A percentile compares a stretch with the other conserved stretches of the same genome.
phyloP scores from a whole-genome alignment of 768 basidiomycete genomes.

The Rhizopogon sp. region DNA sequence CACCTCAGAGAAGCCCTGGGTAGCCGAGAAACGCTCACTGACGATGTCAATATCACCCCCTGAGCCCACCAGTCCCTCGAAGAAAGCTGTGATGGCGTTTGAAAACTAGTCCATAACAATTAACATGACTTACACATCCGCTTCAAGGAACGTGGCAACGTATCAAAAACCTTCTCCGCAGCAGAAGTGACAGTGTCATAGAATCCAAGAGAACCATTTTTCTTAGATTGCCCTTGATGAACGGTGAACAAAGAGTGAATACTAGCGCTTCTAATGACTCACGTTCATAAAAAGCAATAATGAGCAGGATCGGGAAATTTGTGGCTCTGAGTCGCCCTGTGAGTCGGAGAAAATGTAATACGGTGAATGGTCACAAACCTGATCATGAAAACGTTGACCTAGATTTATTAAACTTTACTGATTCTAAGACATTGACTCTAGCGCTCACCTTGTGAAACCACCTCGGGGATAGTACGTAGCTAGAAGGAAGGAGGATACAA shows the following conservation, averaged over 20 bases:
- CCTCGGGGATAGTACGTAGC: slow-evolving; percentile 81
- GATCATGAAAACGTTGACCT: slow-evolving; percentile 89
- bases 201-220: slow-evolving; percentile 56
- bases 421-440: slow-evolving; percentile 1
- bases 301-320: slow-evolving; percentile 77
- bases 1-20: background rate
- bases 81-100: slow-evolving; percentile 45
- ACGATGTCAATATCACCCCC: slow-evolving; percentile 74
- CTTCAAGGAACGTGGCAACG: slow-evolving; percentile 70
- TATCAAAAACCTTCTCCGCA: slow-evolving; percentile 67
- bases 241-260: background rate
- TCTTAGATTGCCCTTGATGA: slow-evolving; percentile 53
- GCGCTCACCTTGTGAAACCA: slow-evolving; percentile 92
- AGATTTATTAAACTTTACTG: slow-evolving; percentile 11
- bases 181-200: slow-evolving; percentile 67
- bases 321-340: slow-evolving; percentile 46
- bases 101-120: background rate
- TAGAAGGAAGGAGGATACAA: slow-evolving; percentile 80
- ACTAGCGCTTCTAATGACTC: slow-evolving; percentile 2
- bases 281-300: slow-evolving; percentile 83
- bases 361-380: slow-evolving; percentile 36
- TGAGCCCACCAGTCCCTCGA: slow-evolving; percentile 74
- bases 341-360: background rate
- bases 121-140: slow-evolving; percentile 53
- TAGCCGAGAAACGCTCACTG: slow-evolving; percentile 14